Evolutionary conservation across 1,284 basidiomycete genomes (phyloP).

Genomic region (Volvariella surrecta): DNA sequence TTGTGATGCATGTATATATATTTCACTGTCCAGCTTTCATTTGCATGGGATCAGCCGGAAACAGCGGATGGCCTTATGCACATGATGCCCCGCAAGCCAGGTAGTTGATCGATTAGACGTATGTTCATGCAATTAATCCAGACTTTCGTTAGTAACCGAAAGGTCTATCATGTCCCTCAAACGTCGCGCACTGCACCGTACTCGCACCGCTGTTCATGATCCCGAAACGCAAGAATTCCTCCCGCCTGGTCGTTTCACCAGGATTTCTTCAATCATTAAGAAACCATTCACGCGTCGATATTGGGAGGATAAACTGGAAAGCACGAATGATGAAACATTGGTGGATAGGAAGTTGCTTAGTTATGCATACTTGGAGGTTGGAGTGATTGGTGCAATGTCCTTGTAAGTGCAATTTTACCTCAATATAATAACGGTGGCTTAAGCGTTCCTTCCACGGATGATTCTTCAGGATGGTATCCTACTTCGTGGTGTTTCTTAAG

Average conservation of each 20-base stretch:
- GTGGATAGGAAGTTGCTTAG: conserved; percentile 57
- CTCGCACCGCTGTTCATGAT: conserved; percentile 48
- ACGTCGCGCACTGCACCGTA: conserved; percentile 47
- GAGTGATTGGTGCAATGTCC: conserved; percentile 48
- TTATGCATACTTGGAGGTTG: conserved; percentile 60
- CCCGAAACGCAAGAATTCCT: conserved; percentile 41
- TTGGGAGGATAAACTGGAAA: conserved; percentile 51
- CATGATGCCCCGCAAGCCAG: conserved; percentile 57
- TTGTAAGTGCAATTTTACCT: conserved; percentile 27
- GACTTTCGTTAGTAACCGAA: conserved; percentile 36
- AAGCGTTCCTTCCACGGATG: conserved; percentile 1
- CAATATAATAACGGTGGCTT: background rate
- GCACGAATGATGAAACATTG: conserved; percentile 45
- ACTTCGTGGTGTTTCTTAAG: conserved; percentile 60
- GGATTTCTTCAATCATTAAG: conserved; percentile 28
- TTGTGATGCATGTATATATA: conserved; percentile 4
- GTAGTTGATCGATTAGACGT: conserved; percentile 17
- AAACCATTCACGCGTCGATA: conserved; percentile 49
- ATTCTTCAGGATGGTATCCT: conserved; percentile 39
- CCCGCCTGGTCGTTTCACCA: conserved; percentile 31
- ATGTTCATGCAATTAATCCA: conserved; percentile 4
- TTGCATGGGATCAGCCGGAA: conserved; percentile 66
- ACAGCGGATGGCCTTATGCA: conserved; percentile 59
- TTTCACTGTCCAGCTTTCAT: conserved; percentile 37
- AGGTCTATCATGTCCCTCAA: conserved; percentile 47